Conservation (phyloP, 1,284 basidiomycete species). For the Pseudozyma thailandica region DNA sequence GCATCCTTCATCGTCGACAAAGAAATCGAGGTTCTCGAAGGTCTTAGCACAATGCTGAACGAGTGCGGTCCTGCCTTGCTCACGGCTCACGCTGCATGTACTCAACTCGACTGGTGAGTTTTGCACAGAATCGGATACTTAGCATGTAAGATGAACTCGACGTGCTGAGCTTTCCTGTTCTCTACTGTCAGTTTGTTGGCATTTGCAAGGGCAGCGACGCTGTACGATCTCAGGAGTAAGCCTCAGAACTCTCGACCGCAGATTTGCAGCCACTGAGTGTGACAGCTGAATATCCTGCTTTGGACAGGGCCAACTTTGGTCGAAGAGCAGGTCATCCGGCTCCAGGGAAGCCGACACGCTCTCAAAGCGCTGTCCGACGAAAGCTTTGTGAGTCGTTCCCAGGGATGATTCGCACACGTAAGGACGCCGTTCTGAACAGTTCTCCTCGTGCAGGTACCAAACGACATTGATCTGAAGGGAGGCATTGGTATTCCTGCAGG, state of each 20-base stretch:
- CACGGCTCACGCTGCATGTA: constrained; percentile 16
- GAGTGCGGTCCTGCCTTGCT: constrained; percentile 22
- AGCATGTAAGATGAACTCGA: too few species aligned
- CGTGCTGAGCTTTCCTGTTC: neutral
- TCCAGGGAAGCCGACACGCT: constrained; percentile 39
- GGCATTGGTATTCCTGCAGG: constrained; percentile 12
- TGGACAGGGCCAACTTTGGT: constrained; percentile 25
- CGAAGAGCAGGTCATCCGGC: constrained; percentile 23
- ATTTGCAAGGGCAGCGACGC: constrained; percentile 31
- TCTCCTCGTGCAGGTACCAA: constrained; percentile 28
- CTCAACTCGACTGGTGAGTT: constrained; percentile 47
- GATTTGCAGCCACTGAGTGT: too few species aligned
- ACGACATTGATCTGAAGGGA: constrained; percentile 40
- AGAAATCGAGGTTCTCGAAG: constrained; percentile 45
- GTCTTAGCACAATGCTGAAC: constrained; percentile 14
- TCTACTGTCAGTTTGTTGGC: constrained; percentile 21
- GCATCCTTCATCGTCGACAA: constrained; percentile 43
- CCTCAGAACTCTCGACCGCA: neutral
- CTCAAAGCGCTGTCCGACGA: constrained; percentile 43
- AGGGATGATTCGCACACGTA: neutral
- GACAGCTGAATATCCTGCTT: too few species aligned
- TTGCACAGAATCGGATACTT: too few species aligned
- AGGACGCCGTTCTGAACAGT: neutral
- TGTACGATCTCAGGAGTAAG: constrained; percentile 36
- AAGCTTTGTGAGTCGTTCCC: constrained; percentile 26